A percentile compares a stretch with the other conserved stretches of the same genome.
Conservation (phyloP, 768 basidiomycete species). For the Zangia roseola region DNA sequence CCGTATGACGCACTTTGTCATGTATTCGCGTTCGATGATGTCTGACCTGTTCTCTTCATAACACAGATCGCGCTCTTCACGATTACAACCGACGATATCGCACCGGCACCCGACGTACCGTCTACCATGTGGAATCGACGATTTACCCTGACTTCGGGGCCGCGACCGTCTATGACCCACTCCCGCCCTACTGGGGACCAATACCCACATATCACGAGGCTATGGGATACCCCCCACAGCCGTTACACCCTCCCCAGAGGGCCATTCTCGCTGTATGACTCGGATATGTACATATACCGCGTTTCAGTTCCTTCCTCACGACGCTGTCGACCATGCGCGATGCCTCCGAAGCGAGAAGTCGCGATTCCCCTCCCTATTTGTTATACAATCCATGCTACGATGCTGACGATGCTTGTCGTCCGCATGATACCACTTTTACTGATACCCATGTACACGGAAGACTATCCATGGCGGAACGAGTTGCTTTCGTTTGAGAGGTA, state of each 20-base stretch:
- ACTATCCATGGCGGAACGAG: no score
- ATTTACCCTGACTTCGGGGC: no score
- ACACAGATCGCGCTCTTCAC: not conserved
- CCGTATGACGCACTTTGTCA: not conserved
- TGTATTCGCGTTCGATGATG: not conserved
- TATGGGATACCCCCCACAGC: not conserved
- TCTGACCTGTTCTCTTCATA: not conserved
- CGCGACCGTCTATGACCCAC: no score
- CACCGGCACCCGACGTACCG: not conserved
- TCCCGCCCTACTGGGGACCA: constrained; percentile 11
- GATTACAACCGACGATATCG: not conserved
- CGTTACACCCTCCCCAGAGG: not conserved
- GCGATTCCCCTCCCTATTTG: no score
- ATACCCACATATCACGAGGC: constrained; percentile 8
- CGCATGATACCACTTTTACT: constrained; percentile 3
- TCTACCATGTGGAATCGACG: constrained; percentile 3
- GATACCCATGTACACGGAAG: constrained; percentile 14
- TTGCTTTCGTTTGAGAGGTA: no score
- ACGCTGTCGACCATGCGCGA: no score
- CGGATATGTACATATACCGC: no score
- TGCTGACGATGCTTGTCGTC: no score
- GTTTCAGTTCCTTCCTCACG: no score
- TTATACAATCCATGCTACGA: no score
- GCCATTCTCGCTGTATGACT: not conserved
- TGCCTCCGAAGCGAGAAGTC: no score